These are phyloP conservation scores for Penium margaritaceum DNA, from an alignment of 139 green algal species.

Conservation along the genomic window DNA sequence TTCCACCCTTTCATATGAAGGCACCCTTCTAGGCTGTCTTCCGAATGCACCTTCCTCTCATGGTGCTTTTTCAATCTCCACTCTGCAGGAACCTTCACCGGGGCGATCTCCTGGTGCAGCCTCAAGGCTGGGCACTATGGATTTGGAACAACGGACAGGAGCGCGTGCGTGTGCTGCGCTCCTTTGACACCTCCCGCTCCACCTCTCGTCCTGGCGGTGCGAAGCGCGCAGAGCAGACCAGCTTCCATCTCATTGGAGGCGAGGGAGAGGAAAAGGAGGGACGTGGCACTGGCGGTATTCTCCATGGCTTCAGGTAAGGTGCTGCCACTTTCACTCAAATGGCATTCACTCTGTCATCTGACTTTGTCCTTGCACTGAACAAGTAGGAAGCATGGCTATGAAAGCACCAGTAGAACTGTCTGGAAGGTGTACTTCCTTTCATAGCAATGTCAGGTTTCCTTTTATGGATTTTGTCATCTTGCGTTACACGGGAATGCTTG, in stretches of 20 bases:
- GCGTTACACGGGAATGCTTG: too few species aligned
- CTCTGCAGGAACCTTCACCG: too few species aligned
- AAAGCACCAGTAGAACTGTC: too few species aligned
- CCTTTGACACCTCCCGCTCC: neutral
- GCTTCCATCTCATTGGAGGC: slow-evolving; percentile 30
- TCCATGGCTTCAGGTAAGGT: slow-evolving; percentile 36
- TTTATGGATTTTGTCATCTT: neutral
- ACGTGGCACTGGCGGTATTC: slow-evolving; percentile 27
- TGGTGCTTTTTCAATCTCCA: too few species aligned
- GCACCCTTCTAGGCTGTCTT: too few species aligned
- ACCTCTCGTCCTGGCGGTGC: neutral
- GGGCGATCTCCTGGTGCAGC: slow-evolving; percentile 23
- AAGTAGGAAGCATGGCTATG: neutral
- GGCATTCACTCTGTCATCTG: too few species aligned
- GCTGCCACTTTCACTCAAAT: neutral
- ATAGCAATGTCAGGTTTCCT: too few species aligned
- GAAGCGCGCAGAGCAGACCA: slow-evolving; percentile 17
- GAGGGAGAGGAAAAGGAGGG: slow-evolving; percentile 23
- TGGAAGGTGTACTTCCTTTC: too few species aligned
- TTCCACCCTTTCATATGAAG: too few species aligned
- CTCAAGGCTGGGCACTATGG: slow-evolving; percentile 22
- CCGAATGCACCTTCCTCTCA: too few species aligned
- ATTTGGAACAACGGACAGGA: slow-evolving; percentile 25
- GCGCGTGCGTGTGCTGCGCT: neutral
- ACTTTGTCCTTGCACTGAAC: too few species aligned